Evolutionary conservation across 345 rosid genomes (phyloP).

Genomic region (Ricinus communis): DNA sequence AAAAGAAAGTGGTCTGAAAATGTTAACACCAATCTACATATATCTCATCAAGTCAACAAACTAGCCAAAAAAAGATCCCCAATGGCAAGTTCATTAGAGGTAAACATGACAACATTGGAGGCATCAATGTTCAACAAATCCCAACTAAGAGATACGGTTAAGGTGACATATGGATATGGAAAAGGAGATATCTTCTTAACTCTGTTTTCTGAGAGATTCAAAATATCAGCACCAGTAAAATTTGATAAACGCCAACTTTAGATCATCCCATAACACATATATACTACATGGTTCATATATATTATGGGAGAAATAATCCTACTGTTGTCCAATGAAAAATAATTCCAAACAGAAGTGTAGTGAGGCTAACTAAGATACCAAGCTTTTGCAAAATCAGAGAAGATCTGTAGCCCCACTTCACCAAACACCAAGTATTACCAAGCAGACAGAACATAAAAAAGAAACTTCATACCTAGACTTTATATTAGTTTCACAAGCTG

Average conservation of each 20-base stretch:
- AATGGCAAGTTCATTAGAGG: no score
- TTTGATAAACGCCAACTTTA: background rate
- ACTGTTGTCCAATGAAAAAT: background rate
- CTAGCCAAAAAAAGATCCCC: no score
- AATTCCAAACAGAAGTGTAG: background rate
- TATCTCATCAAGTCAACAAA: no score
- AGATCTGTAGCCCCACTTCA: background rate
- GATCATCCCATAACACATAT: background rate
- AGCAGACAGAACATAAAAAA: conserved; percentile 12
- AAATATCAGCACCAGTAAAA: no score
- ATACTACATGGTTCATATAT: background rate
- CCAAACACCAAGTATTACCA: background rate
- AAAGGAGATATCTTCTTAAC: no score
- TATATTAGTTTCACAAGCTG: conserved; percentile 30
- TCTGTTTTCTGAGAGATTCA: no score
- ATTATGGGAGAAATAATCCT: background rate
- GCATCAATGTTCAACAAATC: no score
- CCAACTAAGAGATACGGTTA: no score
- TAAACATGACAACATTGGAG: no score
- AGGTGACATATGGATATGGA: no score
- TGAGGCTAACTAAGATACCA: background rate
- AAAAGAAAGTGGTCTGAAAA: no score
- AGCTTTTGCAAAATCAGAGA: background rate
- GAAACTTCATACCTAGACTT: conserved; percentile 41
- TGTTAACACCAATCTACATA: no score